Conservation (phyloP, 192 early-diverging fungal species). For the Podila epicladia region DNA sequence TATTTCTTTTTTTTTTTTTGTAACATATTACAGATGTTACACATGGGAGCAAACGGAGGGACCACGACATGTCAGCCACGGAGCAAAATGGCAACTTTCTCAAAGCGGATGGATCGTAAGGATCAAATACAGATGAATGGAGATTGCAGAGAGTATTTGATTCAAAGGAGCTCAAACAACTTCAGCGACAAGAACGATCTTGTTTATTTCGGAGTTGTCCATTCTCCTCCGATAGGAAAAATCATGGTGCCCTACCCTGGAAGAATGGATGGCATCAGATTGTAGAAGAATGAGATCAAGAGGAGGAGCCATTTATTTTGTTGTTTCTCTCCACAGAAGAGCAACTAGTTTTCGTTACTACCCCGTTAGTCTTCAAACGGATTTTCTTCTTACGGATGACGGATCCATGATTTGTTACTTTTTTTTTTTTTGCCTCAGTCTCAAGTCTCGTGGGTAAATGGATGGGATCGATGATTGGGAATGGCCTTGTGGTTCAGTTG, state of each 20-base stretch:
- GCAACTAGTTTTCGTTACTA: no score
- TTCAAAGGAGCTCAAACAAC: neutral
- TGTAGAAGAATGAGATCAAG: neutral
- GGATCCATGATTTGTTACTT: neutral
- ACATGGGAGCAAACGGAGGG: no score
- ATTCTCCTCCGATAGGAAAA: neutral
- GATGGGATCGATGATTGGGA: neutral
- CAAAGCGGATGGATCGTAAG: no score
- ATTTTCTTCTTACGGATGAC: neutral
- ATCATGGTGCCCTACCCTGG: neutral
- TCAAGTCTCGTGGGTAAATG: neutral
- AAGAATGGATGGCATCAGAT: neutral
- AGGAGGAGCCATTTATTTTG: no score
- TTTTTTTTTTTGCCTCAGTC: neutral
- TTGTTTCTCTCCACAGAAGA: no score
- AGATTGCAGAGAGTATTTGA: neutral
- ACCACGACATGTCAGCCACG: no score
- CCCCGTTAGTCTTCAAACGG: neutral
- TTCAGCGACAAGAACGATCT: neutral
- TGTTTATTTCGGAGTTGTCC: slow-evolving; percentile 2
- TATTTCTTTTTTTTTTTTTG: no score
- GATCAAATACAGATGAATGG: no score
- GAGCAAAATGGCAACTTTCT: no score
- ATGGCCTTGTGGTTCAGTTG: neutral
- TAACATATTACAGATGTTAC: no score